A percentile compares a stretch with the other conserved stretches of the same genome.
These are phyloP conservation scores for Extremus antarcticus DNA, from an alignment of 495 filamentous ascomycete species.

Conservation along the genomic window DNA sequence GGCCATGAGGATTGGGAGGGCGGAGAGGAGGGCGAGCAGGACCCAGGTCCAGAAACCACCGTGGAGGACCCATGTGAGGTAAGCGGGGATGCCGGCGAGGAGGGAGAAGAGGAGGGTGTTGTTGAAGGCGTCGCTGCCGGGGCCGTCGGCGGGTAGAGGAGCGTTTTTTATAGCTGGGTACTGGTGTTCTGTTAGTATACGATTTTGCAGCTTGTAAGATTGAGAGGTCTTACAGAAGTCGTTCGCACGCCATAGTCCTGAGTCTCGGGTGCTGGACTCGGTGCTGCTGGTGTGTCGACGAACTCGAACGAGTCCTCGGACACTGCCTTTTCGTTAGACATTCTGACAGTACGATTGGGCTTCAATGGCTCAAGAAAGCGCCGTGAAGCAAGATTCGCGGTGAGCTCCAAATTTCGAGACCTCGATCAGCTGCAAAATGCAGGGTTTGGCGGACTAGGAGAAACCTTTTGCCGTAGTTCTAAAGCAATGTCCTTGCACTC, in stretches of 20 bases:
- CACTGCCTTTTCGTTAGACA: constrained; percentile 7
- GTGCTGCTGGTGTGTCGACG: constrained; percentile 62
- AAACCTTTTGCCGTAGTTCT: too few relatives aligned
- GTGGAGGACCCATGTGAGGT: constrained; percentile 56
- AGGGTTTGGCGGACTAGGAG: too few relatives aligned
- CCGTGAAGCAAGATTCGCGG: not conserved
- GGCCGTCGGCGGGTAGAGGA: constrained; percentile 65
- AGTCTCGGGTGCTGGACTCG: constrained; percentile 44
- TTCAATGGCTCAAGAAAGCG: not conserved
- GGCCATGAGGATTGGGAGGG: constrained; percentile 54
- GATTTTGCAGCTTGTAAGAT: not conserved
- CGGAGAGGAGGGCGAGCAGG: constrained; percentile 56
- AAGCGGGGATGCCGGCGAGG: constrained; percentile 50
- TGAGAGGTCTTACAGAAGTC: constrained; percentile 48
- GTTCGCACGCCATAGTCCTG: constrained; percentile 64
- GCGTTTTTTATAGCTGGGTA: constrained; percentile 70
- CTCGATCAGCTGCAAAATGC: not conserved
- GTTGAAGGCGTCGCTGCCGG: constrained; percentile 59
- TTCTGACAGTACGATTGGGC: not conserved
- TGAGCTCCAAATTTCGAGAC: not conserved
- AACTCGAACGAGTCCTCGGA: constrained; percentile 59
- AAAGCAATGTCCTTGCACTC: too few relatives aligned
- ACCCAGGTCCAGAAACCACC: constrained; percentile 61
- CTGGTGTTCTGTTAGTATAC: constrained; percentile 32
- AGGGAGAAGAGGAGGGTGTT: constrained; percentile 50